Evolutionary conservation across 2,329 filamentous ascomycete genomes (phyloP), one percentile per base, ranked within the genome.

Genomic region (Fusarium dimerum): DNA sequence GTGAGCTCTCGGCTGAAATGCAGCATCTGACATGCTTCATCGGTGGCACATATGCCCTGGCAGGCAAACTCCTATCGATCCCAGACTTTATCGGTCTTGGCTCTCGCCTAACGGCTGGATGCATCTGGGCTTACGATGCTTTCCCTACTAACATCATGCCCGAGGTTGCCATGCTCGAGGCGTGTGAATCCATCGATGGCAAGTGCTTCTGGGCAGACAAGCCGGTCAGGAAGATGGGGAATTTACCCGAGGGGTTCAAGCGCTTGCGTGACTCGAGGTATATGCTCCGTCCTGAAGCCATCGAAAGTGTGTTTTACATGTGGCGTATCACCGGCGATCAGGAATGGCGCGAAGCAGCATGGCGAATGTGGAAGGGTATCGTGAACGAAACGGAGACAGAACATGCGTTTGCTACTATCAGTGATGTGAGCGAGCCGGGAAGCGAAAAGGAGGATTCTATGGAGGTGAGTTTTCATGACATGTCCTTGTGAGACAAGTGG

Each of bases 1-100:
- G 64, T 17, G 66, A 71, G 18, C 67, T 73, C 15, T 59, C 60
- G 9, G 56, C 65, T 18, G 68, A 73, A 51, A 72, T 72, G 67
- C 68, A 86, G 52, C 88, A 91, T 65, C 74, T 90, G 2, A 79
- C 81, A 3, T 92, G 88, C 69, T 92, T 89, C 65, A 76, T 82
- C 3, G 88, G 88, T 7, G 88, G 87, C 10, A 85, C 88, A 76
- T 85, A 89, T 43, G 87, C 77, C 1, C 78, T 92, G 36, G 85
- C 82, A 2, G 84, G 87, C 2, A 82, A 79, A 54, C 73, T 90
- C 26, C 82, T 89, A 51, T 67, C 72, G 1, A 70, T 73, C 16
- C 65, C 69, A 3, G 74, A 79, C 62, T 73, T 81, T 55, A 66
- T 83, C 47, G 68, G 73, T 42, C 64, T 78, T 15, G 80, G 73